Percentiles rank a stretch among this genome's conserved stretches.
phyloP scores from a whole-genome alignment of 305 asterid species.

The Caryopteris hybrid region DNA sequence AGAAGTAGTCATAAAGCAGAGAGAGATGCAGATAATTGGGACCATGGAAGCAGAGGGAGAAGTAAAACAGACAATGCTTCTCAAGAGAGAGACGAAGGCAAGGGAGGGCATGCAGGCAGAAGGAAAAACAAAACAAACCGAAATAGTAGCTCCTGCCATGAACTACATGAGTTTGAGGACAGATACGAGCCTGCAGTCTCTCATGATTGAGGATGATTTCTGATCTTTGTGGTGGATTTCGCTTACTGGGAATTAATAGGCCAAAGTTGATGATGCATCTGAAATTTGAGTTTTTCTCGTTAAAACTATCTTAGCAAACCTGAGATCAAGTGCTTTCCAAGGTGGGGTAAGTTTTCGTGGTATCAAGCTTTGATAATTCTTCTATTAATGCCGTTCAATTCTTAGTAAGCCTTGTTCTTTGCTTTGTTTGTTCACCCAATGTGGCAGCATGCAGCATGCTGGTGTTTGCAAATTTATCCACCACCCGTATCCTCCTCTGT shows the following conservation, averaged over 20 bases:
- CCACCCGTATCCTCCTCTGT: conserved; percentile 76
- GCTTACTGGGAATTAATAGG: conserved; percentile 13
- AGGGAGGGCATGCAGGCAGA: conserved; percentile 11
- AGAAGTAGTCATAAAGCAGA: conserved; percentile 38
- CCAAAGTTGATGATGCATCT: conserved; percentile 12
- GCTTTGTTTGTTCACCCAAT: conserved; percentile 20
- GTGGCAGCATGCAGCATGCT: conserved; percentile 58
- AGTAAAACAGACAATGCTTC: conserved; percentile 29
- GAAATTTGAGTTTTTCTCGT: neutral
- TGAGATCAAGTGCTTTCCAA: neutral
- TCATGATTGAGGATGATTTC: conserved; percentile 27
- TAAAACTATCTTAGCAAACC: neutral
- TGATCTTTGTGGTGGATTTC: conserved; percentile 15
- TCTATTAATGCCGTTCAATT: conserved; percentile 15
- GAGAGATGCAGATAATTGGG: conserved; percentile 32
- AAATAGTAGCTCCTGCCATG: conserved; percentile 28
- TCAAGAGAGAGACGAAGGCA: conserved; percentile 26
- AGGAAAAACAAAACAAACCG: conserved; percentile 23
- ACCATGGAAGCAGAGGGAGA: conserved; percentile 29
- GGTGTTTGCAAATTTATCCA: conserved; percentile 52
- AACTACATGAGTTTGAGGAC: conserved; percentile 50
- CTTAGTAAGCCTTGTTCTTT: conserved; percentile 23
- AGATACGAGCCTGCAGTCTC: conserved; percentile 67
- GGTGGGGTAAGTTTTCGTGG: conserved; percentile 28
- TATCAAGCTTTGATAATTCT: conserved; percentile 11